Conservation (phyloP, 1,139 yeast species). For the Sugiyamaella xylanicola region DNA sequence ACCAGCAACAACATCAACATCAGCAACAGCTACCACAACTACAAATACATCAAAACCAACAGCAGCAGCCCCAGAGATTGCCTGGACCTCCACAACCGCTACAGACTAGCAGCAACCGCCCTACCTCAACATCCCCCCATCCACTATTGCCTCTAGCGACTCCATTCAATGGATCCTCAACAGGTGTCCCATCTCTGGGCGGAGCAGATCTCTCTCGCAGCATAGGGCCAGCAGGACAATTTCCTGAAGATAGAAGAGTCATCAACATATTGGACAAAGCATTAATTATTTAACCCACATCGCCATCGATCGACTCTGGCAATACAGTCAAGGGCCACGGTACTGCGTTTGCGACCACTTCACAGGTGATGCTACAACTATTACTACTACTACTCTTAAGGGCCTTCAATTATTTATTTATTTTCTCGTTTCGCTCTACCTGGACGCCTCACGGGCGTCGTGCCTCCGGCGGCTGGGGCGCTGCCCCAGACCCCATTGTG, state of each 20-base stretch:
- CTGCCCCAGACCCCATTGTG: conserved; percentile 7
- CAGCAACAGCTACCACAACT: conserved; percentile 7
- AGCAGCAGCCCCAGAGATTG: not conserved
- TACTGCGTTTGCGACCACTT: no score
- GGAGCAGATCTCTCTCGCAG: not conserved
- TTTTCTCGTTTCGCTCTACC: not conserved
- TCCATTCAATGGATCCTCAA: conserved; percentile 3
- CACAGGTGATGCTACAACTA: no score
- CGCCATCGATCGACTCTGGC: no score
- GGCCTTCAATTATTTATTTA: not conserved
- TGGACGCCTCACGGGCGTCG: not conserved
- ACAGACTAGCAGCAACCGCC: not conserved
- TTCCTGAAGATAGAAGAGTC: conserved; percentile 28
- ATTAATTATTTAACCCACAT: conserved; percentile 20
- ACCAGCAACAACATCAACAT: conserved; percentile 17
- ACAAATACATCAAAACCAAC: conserved; percentile 11
- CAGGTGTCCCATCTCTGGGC: not conserved
- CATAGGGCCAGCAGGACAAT: conserved; percentile 5
- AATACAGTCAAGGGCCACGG: no score
- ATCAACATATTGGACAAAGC: conserved; percentile 29
- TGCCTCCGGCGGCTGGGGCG: conserved; percentile 7
- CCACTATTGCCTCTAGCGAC: conserved; percentile 7
- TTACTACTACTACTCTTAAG: not conserved
- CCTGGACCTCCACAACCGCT: conserved; percentile 1
- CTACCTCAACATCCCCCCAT: conserved; percentile 7